These are phyloP conservation scores for Senna siamea DNA, from an alignment of 306 rosid species.

Conservation along the genomic window DNA sequence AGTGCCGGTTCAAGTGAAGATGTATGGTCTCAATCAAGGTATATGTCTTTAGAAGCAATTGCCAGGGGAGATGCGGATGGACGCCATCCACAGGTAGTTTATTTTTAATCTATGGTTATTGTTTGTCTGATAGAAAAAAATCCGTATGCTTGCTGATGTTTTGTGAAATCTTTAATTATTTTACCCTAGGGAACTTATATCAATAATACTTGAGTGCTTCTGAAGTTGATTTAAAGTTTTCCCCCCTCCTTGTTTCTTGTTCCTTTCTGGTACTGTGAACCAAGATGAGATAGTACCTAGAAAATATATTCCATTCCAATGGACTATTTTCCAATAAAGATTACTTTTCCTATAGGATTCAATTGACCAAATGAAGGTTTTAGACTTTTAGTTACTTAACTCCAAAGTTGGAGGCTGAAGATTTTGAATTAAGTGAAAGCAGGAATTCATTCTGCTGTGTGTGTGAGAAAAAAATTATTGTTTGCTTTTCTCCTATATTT, in stretches of 20 bases:
- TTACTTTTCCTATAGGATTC: not conserved
- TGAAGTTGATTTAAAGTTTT: not conserved
- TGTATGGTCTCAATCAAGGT: conserved; percentile 47
- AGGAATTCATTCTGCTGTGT: conserved; percentile 12
- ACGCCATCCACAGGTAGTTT: conserved; percentile 54
- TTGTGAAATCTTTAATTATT: not conserved
- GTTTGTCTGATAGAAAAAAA: conserved; percentile 22
- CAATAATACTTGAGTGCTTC: conserved; percentile 22
- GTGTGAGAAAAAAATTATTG: not conserved
- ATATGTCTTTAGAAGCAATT: conserved; percentile 46
- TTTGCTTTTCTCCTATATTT: conserved; percentile 17
- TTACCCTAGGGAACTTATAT: not conserved
- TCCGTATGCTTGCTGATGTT: not conserved
- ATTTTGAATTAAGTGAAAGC: not conserved
- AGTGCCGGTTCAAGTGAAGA: conserved; percentile 62
- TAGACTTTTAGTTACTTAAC: too few species aligned
- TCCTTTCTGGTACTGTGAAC: not conserved
- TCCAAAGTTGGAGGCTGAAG: too few species aligned
- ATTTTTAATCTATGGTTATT: conserved; percentile 23
- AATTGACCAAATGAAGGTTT: conserved; percentile 12
- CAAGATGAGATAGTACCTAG: conserved; percentile 7
- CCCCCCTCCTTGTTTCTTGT: not conserved
- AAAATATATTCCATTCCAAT: not conserved
- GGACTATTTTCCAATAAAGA: not conserved
- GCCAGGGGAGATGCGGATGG: conserved; percentile 50